These are phyloP conservation scores for Remersonia thermophila DNA, from an alignment of 2,329 filamentous ascomycete species.

Conservation along the genomic window DNA sequence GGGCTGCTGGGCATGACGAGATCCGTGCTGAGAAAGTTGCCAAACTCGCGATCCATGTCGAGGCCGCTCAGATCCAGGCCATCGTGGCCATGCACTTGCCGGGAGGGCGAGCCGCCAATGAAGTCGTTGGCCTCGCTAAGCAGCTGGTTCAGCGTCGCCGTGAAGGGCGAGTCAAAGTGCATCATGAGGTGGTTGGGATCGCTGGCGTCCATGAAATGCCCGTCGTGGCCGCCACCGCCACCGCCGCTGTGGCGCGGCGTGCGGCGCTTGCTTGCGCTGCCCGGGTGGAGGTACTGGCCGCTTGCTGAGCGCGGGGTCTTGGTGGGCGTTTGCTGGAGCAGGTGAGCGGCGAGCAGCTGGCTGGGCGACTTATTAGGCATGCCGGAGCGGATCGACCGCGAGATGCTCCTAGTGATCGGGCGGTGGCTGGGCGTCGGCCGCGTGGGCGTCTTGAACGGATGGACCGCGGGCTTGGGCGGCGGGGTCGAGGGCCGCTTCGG, in stretches of 20 bases:
- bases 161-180: slow-evolving; percentile 43
- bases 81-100: slow-evolving; percentile 24
- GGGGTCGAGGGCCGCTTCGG: slow-evolving; percentile 38
- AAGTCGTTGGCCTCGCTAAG: slow-evolving; percentile 44
- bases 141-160: slow-evolving; percentile 50
- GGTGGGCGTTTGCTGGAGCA: slow-evolving; percentile 36
- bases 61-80: slow-evolving; percentile 33
- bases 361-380: slow-evolving; percentile 30
- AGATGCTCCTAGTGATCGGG: slow-evolving; percentile 49
- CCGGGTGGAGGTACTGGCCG: neutral
- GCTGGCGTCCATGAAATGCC: slow-evolving; percentile 24
- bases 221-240: slow-evolving; percentile 9
- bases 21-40: neutral
- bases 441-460: slow-evolving; percentile 49
- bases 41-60: neutral
- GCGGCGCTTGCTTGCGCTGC: slow-evolving; percentile 24
- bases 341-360: slow-evolving; percentile 22
- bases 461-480: slow-evolving; percentile 33
- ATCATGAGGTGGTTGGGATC: slow-evolving; percentile 11
- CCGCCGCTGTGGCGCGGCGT: slow-evolving; percentile 28
- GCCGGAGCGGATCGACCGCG: slow-evolving; percentile 35
- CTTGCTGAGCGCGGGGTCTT: slow-evolving; percentile 27
- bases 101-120: slow-evolving; percentile 26
- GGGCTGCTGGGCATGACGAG: slow-evolving; percentile 10
- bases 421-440: slow-evolving; percentile 49